Evolutionary conservation across 306 rosid genomes (phyloP).

Genomic region (Vigna nakashimae): DNA sequence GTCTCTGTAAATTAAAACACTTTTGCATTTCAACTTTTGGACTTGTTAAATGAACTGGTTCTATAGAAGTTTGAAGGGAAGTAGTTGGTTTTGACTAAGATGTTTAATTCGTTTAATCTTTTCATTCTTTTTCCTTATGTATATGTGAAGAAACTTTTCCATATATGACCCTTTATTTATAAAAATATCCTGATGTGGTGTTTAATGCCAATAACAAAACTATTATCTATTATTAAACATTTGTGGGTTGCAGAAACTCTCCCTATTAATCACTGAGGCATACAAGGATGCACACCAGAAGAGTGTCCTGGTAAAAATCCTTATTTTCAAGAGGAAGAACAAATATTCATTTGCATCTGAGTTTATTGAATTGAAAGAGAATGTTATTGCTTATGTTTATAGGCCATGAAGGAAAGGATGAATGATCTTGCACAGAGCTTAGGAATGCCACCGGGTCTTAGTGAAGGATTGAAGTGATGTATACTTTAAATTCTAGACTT

Average conservation of each 20-base stretch:
- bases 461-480: conserved; percentile 60
- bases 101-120: not conserved
- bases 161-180: too few species aligned
- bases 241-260: conserved; percentile 68
- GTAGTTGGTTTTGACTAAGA: not conserved
- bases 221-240: not conserved
- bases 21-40: not conserved
- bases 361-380: conserved; percentile 31
- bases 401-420: conserved; percentile 73
- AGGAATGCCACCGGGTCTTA: conserved; percentile 63
- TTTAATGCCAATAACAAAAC: conserved; percentile 23
- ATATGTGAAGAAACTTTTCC: not conserved
- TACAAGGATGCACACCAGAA: conserved; percentile 88
- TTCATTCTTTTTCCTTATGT: not conserved
- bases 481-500: conserved; percentile 23
- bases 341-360: conserved; percentile 18
- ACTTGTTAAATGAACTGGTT: not conserved
- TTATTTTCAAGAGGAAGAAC: conserved; percentile 22
- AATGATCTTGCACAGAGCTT: conserved; percentile 59
- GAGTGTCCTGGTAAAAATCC: conserved; percentile 66
- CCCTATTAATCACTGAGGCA: conserved; percentile 86
- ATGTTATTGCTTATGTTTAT: conserved; percentile 37
- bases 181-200: not conserved
- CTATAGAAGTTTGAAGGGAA: not conserved
- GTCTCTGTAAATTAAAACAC: not conserved